phyloP scores from a whole-genome alignment of 2,329 filamentous ascomycete species.

The Hypocreales sp. region DNA sequence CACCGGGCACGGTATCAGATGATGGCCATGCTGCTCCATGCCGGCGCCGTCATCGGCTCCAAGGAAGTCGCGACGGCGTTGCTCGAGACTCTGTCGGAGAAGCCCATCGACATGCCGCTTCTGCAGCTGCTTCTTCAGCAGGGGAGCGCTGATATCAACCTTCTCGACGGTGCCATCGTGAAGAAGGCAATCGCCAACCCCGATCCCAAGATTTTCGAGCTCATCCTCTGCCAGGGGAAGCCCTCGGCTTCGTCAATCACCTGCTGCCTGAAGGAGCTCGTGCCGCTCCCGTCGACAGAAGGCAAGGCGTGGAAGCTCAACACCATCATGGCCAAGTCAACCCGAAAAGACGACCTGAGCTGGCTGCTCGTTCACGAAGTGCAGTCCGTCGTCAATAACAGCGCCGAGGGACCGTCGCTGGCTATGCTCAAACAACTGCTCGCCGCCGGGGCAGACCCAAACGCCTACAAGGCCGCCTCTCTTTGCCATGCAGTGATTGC shows the following conservation, averaged over 20 bases:
- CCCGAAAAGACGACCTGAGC: conserved; percentile 26
- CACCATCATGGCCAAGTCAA: conserved; percentile 26
- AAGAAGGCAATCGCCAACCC: conserved; percentile 23
- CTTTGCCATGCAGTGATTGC: conserved; percentile 33
- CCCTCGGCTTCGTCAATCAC: conserved; percentile 27
- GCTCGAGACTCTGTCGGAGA: conserved; percentile 23
- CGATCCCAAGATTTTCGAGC: conserved; percentile 31
- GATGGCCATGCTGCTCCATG: conserved; percentile 27
- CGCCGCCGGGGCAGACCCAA: conserved; percentile 36
- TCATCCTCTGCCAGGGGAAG: conserved; percentile 29
- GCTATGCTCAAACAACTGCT: conserved; percentile 31
- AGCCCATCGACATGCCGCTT: conserved; percentile 33
- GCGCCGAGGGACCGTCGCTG: conserved; percentile 20
- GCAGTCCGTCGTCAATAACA: conserved; percentile 21
- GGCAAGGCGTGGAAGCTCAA: conserved; percentile 34
- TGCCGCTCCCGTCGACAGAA: conserved; percentile 24
- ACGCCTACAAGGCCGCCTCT: conserved; percentile 33
- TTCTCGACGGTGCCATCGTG: conserved; percentile 26
- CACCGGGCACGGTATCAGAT: conserved; percentile 27
- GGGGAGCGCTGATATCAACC: conserved; percentile 37
- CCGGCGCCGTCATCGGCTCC: conserved; percentile 26
- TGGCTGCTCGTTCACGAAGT: conserved; percentile 35
- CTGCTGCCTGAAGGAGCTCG: conserved; percentile 25
- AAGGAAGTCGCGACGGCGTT: conserved; percentile 27
- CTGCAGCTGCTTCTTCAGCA: conserved; percentile 31